phyloP scores from a whole-genome alignment of 495 filamentous ascomycete species.

The Hapsidospora chrysogenum region DNA sequence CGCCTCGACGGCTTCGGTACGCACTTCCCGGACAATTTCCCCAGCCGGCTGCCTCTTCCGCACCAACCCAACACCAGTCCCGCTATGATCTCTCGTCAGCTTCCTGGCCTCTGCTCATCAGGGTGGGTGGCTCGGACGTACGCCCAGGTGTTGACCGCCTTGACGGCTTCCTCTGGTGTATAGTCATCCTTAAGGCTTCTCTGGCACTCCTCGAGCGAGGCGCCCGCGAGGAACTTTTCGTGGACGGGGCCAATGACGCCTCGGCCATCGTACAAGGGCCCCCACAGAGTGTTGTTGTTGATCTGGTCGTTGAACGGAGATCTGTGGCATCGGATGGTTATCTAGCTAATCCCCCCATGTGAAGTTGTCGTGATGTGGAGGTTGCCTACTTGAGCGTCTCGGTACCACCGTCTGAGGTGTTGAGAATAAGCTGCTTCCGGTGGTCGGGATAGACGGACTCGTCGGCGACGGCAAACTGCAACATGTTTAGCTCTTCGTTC shows the following conservation, averaged over 20 bases:
- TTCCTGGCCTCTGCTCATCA: background rate
- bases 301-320: conserved; percentile 56
- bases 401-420: conserved; percentile 43
- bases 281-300: conserved; percentile 49
- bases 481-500: conserved; percentile 4
- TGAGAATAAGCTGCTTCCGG: conserved; percentile 43
- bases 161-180: conserved; percentile 12
- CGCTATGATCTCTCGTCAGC: background rate
- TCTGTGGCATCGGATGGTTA: conserved; percentile 6
- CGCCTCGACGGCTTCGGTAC: conserved; percentile 1
- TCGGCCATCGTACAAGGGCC: conserved; percentile 44
- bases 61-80: background rate
- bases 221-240: conserved; percentile 35
- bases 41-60: conserved; percentile 1
- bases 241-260: conserved; percentile 44
- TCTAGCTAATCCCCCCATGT: background rate
- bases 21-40: conserved; percentile 3
- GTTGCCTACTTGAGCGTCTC: conserved; percentile 37
- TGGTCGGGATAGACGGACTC: conserved; percentile 46
- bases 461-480: conserved; percentile 38
- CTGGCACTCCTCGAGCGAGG: conserved; percentile 35
- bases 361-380: background rate
- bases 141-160: conserved; percentile 36
- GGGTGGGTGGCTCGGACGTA: conserved; percentile 8
- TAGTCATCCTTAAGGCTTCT: conserved; percentile 38